Evolutionary conservation across 202 grass and related monocot genomes (phyloP), one percentile per base, ranked within the genome.

Genomic region (Musa balbisiana): DNA sequence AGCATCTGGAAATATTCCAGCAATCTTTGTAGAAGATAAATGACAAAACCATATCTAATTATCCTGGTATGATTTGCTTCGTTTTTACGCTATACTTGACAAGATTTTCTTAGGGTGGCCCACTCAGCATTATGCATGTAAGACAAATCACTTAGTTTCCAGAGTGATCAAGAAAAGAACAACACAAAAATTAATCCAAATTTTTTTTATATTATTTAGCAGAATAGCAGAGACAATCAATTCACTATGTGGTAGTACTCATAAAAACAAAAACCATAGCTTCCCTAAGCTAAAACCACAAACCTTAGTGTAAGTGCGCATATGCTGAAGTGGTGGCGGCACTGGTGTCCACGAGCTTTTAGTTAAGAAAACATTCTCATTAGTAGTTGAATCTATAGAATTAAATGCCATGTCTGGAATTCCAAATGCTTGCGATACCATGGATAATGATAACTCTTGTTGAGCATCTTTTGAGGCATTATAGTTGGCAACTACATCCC

Each of bases 271-370:
- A 6, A 8, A 1, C 1, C 26, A 15, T 69, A 1, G 49, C 21
- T 20, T 69, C 1, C 33, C 33, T 17, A 33, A 9, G 25, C 27
- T 14, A 6, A 43, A 89, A 73, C 21, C 5, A 19, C 75, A 80
- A 76, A 99, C 95, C 95, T 99, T 99, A 23, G 91, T 99, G 91
- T 88, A 99, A 78, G 95, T 99, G 12, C 91, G 81, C 85, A 95
- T 95, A 56, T 89, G 88, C 62, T 87, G 89, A 53, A 80, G 59
- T 71, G 82, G 83, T 67, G 86, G 81, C 56, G 85, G 78, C 53
- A 11, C 14, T 1, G 74, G 19, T 25, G 81, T 69, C 88, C 89
- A 92, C 60, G 90, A 87, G 77, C 71, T 92, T 81, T 78, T 92
- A 85, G 86, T 92, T 79, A 99, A 81, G 54, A 99, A 79, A 54